phyloP scores from a whole-genome alignment of 345 rosid genomes.

The Lumnitzera littorea region DNA sequence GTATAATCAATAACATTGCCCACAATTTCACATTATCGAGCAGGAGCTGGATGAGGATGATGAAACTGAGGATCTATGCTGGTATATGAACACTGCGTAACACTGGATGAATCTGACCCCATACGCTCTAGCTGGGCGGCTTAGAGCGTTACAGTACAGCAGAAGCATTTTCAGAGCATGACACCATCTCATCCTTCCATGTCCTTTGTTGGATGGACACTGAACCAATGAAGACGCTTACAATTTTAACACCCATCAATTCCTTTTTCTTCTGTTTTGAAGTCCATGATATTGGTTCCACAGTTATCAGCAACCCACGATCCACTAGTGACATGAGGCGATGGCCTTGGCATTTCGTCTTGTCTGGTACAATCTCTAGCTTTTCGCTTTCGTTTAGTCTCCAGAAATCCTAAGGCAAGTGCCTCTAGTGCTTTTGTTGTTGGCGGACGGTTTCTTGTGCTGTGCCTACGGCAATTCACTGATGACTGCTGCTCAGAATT shows the following conservation, averaged over 20 bases:
- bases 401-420: slow-evolving; percentile 34
- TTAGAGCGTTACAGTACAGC: no score
- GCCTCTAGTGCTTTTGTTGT: slow-evolving; percentile 62
- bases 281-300: slow-evolving; percentile 1
- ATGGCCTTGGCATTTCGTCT: slow-evolving; percentile 10
- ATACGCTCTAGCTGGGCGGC: no score
- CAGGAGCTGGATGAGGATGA: no score
- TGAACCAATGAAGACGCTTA: no score
- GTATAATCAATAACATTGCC: no score
- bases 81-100: no score
- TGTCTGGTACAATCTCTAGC: slow-evolving; percentile 9
- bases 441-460: slow-evolving; percentile 44
- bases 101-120: no score
- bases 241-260: slow-evolving; percentile 3
- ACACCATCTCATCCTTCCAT: no score
- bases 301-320: slow-evolving; percentile 10
- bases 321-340: slow-evolving; percentile 16
- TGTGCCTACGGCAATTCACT: slow-evolving; percentile 32
- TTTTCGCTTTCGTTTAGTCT: slow-evolving; percentile 29
- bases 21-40: no score
- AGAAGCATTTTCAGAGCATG: no score
- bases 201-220: no score
- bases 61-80: no score
- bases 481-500: slow-evolving; percentile 17
- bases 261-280: slow-evolving; percentile 17